phyloP scores from a whole-genome alignment of 2,329 filamentous ascomycete genomes.

The Neofusicoccum kwambonambiense region DNA sequence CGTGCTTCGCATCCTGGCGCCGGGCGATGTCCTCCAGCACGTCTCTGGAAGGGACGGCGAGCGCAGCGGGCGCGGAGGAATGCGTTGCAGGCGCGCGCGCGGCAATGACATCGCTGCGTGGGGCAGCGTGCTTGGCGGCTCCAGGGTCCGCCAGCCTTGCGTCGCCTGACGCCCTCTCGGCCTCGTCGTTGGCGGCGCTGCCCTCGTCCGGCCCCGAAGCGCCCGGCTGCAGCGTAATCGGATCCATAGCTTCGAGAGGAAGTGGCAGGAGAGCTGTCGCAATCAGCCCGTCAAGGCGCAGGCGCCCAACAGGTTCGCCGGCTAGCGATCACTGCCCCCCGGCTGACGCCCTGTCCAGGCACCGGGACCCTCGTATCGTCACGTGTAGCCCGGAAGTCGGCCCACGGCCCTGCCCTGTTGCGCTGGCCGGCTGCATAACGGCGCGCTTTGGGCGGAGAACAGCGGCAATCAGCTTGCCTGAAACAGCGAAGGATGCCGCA shows the following conservation, averaged over 20 bases:
- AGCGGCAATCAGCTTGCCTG: conserved; percentile 12
- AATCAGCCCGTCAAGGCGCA: background rate
- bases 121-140: background rate
- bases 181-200: background rate
- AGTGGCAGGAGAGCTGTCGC: background rate
- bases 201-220: background rate
- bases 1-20: conserved; percentile 15
- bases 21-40: conserved; percentile 9
- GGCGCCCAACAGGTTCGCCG: background rate
- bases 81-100: background rate
- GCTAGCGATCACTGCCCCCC: conserved; percentile 7
- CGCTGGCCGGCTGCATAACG: background rate
- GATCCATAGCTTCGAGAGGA: background rate
- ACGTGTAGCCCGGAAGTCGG: conserved; percentile 9
- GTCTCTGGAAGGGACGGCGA: conserved; percentile 12
- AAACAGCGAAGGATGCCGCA: conserved; percentile 11
- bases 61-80: conserved; percentile 1
- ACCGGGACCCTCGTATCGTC: background rate
- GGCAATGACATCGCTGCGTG: background rate
- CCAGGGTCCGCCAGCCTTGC: conserved; percentile 11
- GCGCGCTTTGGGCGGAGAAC: conserved; percentile 2
- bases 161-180: background rate
- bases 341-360: conserved; percentile 5
- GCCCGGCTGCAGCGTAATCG: background rate
- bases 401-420: background rate